Evolutionary conservation across 768 basidiomycete genomes (phyloP).

Genomic region (Sarcodon aspratus): DNA sequence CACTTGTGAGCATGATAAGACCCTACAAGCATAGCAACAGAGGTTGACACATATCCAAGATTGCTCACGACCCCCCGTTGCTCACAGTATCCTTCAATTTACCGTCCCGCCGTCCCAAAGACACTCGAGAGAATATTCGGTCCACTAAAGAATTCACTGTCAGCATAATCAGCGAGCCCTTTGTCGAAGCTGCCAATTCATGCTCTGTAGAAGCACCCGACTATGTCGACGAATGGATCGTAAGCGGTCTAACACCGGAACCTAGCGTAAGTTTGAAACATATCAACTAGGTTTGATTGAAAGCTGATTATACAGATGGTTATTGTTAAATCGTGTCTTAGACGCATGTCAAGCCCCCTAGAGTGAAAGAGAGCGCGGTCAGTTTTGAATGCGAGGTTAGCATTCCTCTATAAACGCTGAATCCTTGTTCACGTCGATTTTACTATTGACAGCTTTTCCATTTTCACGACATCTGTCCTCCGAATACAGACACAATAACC

Average conservation of each 20-base stretch:
- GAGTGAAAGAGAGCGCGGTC: slow-evolving; percentile 47
- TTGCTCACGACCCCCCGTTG: slow-evolving; percentile 55
- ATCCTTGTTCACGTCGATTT: slow-evolving; percentile 10
- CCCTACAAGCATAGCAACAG: not conserved
- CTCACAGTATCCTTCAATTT: slow-evolving; percentile 49
- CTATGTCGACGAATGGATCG: slow-evolving; percentile 43
- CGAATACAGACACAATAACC: slow-evolving; percentile 23
- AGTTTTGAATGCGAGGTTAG: slow-evolving; percentile 53
- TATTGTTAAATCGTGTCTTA: slow-evolving; percentile 10
- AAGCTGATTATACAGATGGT: not conserved
- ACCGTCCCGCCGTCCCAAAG: slow-evolving; percentile 34
- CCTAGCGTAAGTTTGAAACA: slow-evolving; percentile 32
- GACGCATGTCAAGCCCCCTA: slow-evolving; percentile 37
- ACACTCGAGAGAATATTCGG: slow-evolving; percentile 56
- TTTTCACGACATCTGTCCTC: slow-evolving; percentile 33
- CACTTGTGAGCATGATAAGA: not conserved
- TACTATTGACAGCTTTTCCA: slow-evolving; percentile 32
- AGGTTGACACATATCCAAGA: slow-evolving; percentile 20
- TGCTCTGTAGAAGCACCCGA: slow-evolving; percentile 45
- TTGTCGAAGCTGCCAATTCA: slow-evolving; percentile 44
- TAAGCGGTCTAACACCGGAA: slow-evolving; percentile 45
- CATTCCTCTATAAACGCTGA: slow-evolving; percentile 1
- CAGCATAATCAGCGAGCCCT: slow-evolving; percentile 60
- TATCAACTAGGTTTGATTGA: not conserved
- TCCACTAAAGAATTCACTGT: slow-evolving; percentile 59